phyloP scores from a whole-genome alignment of 192 early-diverging fungal genomes.

The Martensiomyces pterosporus region DNA sequence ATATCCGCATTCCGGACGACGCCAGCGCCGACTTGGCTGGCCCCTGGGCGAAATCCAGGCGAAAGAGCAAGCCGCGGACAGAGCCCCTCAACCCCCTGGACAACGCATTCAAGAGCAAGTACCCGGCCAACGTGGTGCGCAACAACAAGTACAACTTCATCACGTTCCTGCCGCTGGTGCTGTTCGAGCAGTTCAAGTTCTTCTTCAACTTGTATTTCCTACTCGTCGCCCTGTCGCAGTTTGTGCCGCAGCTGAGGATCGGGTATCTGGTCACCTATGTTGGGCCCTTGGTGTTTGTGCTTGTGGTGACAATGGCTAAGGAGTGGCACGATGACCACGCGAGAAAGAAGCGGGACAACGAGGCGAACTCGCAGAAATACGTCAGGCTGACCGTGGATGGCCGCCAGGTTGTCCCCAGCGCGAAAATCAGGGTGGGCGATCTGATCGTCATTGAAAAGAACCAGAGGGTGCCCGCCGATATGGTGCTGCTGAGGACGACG shows the following conservation, averaged over 20 bases:
- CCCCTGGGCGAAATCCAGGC: too few species aligned
- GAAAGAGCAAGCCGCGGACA: slow-evolving; percentile 18
- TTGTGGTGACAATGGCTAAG: slow-evolving; percentile 86
- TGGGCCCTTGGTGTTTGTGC: slow-evolving; percentile 88
- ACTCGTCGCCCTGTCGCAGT: slow-evolving; percentile 87
- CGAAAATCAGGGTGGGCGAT: slow-evolving; percentile 87
- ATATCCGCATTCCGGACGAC: too few species aligned
- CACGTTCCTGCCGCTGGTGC: slow-evolving; percentile 74
- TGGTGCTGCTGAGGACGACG: slow-evolving; percentile 79
- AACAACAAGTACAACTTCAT: slow-evolving; percentile 87
- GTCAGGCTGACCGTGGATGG: slow-evolving; percentile 59
- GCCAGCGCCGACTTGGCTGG: too few species aligned
- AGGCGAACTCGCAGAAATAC: slow-evolving; percentile 88
- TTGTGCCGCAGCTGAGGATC: slow-evolving; percentile 76
- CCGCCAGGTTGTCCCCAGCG: slow-evolving; percentile 61
- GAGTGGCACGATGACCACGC: slow-evolving; percentile 88
- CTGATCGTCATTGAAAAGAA: slow-evolving; percentile 80
- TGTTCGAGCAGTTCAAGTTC: slow-evolving; percentile 90
- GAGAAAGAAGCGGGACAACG: slow-evolving; percentile 73
- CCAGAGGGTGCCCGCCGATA: slow-evolving; percentile 88
- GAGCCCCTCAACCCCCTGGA: slow-evolving; percentile 45
- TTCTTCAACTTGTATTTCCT: slow-evolving; percentile 97
- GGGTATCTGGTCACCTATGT: slow-evolving; percentile 90
- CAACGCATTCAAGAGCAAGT: slow-evolving; percentile 44
- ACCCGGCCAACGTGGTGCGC: slow-evolving; percentile 73